Base-by-base conservation (phyloP, 2,329 filamentous ascomycete species). In the Phyllosticta citriasiana region DNA sequence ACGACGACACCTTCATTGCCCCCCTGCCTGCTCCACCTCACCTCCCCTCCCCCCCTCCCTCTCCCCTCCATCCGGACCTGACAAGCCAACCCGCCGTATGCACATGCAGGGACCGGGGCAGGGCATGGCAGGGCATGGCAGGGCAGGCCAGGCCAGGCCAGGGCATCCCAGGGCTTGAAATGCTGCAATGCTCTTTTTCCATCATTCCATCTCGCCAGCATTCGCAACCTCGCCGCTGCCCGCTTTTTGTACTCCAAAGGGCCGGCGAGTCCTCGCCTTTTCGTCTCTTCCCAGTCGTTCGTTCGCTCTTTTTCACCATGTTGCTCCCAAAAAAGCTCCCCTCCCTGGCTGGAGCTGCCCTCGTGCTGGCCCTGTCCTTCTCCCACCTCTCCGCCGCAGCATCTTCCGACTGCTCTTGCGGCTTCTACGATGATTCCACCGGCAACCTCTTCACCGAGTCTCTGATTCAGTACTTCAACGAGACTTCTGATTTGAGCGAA, bases 401-500 rank as follows among this genome's bases (percentile, higher is more conserved):
- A 6, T 7, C 12, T 9, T 4, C 30, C 3, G 60, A 73, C 61
- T 81, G 79, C 63, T 70, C 72, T 26, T 81, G 79, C 64, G 79
- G 79, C 12, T 81, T 76, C 62, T 73, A 74, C 61, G 78, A 81
- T 63, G 62, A 66, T 0, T 62, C 66, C 7, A 74, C 73, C 2
- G 66, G 71, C 8, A 65, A 72, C 19, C 64, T 78, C 10, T 80
- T 75, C 64, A 81, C 78, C 0, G 78, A 81, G 53, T 75, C 75
- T 7, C 72, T 78, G 26, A 77, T 80, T 55, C 69, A 77, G 4
- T 81, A 80, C 67, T 81, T 81, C 72, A 81, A 81, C 65, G 79
- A 80, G 63, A 77, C 78, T 2, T 65, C 65, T 7, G 67, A 59
- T 16, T 60, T 76, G 12, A 71, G 72, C 19, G 69, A 74, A 16